Evolutionary conservation across 805 yeast species (phyloP).

Genomic region (Candida pseudofarinosa): DNA sequence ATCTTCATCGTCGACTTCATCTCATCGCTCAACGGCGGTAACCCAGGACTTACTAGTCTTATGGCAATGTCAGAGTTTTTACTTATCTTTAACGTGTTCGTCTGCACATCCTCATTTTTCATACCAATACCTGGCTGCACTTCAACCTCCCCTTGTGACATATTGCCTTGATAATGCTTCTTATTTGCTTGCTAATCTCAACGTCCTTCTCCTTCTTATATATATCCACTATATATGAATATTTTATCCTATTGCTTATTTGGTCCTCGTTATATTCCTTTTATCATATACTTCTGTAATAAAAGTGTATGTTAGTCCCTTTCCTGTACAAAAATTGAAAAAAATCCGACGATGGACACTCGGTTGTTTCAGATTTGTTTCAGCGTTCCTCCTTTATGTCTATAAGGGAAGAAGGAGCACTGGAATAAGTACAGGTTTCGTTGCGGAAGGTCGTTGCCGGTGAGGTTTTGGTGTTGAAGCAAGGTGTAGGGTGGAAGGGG

Average conservation of each 20-base stretch:
- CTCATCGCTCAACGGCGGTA: conserved; percentile 26
- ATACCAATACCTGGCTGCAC: conserved; percentile 3
- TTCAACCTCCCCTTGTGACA: conserved; percentile 11
- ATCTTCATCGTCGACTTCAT: conserved; percentile 29
- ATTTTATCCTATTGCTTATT: no score
- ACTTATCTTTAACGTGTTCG: conserved; percentile 15
- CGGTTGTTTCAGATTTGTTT: conserved; percentile 2
- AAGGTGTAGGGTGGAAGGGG: no score
- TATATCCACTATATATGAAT: background rate
- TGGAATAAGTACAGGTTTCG: no score
- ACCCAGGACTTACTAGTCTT: conserved; percentile 32
- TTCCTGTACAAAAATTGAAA: background rate
- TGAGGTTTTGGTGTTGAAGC: no score
- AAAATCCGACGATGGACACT: background rate
- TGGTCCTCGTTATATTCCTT: background rate
- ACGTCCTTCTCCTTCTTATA: background rate
- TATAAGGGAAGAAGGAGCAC: background rate
- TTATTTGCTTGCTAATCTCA: background rate
- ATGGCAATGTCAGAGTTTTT: conserved; percentile 24
- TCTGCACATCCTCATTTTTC: conserved; percentile 14
- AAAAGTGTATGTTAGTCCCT: conserved; percentile 2
- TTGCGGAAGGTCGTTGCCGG: no score
- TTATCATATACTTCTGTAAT: background rate
- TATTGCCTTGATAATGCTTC: background rate
- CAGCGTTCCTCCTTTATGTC: background rate